Evolutionary conservation across 2,329 filamentous ascomycete genomes (phyloP).

Genomic region (Pyrenochaeta sp.): DNA sequence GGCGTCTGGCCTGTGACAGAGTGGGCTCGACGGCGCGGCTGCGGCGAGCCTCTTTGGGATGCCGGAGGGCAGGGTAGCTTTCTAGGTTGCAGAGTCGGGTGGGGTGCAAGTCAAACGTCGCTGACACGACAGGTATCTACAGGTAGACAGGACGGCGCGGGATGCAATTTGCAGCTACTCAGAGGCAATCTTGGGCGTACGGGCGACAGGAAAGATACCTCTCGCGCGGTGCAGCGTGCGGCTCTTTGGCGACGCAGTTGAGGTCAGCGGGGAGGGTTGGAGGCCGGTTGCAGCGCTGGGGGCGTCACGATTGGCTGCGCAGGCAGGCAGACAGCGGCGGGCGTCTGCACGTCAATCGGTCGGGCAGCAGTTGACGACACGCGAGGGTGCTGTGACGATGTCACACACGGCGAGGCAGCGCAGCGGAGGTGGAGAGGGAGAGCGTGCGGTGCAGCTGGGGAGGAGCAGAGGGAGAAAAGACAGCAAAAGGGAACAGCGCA

Average conservation of each 20-base stretch:
- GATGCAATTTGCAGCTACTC: conserved; percentile 25
- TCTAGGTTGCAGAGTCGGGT: conserved; percentile 24
- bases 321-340: conserved; percentile 26
- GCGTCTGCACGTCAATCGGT: conserved; percentile 43
- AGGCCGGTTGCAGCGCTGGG: conserved; percentile 27
- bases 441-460: conserved; percentile 8
- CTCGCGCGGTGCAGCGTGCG: conserved; percentile 28
- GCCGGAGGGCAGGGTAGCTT: conserved; percentile 24
- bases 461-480: conserved; percentile 20
- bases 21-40: conserved; percentile 42
- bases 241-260: conserved; percentile 34
- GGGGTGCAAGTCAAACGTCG: conserved; percentile 20
- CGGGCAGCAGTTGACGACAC: conserved; percentile 37
- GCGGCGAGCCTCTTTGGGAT: conserved; percentile 37
- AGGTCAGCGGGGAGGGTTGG: conserved; percentile 26
- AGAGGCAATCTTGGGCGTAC: conserved; percentile 17
- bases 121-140: conserved; percentile 28
- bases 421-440: conserved; percentile 1
- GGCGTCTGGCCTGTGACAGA: conserved; percentile 32
- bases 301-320: conserved; percentile 36
- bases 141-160: conserved; percentile 27
- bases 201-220: conserved; percentile 34
- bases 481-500: conserved; percentile 16
- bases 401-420: conserved; percentile 23
- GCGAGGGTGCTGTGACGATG: conserved; percentile 14